Percentiles rank a stretch among this genome's conserved stretches.
Conservation (phyloP, 208 protist genomes). For the Angomonas deanei region DNA sequence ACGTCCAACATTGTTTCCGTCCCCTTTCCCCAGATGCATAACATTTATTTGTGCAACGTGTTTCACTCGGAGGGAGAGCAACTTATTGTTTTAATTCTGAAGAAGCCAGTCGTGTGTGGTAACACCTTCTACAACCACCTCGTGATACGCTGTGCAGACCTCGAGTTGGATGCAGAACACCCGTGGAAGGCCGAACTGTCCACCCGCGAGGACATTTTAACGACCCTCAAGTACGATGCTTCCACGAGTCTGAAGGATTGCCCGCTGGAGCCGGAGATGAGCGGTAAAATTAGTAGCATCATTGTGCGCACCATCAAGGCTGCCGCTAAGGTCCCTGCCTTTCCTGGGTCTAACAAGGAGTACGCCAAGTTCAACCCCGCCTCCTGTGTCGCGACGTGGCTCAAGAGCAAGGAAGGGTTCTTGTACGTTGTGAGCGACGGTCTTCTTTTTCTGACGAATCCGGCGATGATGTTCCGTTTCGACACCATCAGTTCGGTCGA, state of each 20-base stretch:
- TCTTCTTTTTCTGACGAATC: constrained; percentile 79
- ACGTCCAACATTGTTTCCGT: constrained; percentile 35
- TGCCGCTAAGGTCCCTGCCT: constrained; percentile 61
- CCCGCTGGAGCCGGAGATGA: constrained; percentile 62
- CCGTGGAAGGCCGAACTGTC: constrained; percentile 71
- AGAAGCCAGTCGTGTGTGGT: constrained; percentile 49
- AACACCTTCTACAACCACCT: constrained; percentile 74
- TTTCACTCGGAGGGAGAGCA: constrained; percentile 40
- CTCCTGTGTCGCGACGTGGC: constrained; percentile 71
- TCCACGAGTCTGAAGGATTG: constrained; percentile 25
- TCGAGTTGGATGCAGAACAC: constrained; percentile 59
- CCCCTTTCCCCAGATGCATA: constrained; percentile 60
- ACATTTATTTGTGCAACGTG: constrained; percentile 80
- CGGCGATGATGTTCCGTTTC: constrained; percentile 52
- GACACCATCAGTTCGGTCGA: constrained; percentile 44
- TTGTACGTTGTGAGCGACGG: constrained; percentile 71
- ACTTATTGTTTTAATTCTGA: constrained; percentile 79
- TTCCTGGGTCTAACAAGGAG: constrained; percentile 75
- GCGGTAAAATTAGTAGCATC: constrained; percentile 78
- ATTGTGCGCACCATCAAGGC: constrained; percentile 75
- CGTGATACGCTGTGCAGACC: constrained; percentile 66
- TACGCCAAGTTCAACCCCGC: constrained; percentile 54
- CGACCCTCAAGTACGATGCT: constrained; percentile 11
- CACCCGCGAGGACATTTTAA: constrained; percentile 76
- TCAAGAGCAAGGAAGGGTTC: constrained; percentile 63